Percentiles rank a stretch among this genome's conserved stretches.
These are phyloP conservation scores for Lentinula detonsa DNA, from an alignment of 768 basidiomycete genomes.

Conservation along the genomic window DNA sequence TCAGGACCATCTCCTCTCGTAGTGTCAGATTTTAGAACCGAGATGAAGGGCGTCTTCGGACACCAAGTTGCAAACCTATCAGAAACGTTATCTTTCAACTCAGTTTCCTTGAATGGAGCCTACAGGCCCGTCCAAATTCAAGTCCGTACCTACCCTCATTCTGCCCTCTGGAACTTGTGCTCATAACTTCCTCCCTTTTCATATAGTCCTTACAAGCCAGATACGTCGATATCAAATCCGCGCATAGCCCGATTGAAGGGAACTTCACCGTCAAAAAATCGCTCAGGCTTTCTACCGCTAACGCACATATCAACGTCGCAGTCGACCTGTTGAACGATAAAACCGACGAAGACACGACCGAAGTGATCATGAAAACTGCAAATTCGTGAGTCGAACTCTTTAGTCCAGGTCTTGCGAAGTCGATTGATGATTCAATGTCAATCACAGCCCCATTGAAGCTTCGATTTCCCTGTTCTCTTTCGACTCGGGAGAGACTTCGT, in stretches of 20 bases:
- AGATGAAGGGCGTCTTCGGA: conserved; percentile 18
- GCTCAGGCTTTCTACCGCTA: conserved; percentile 26
- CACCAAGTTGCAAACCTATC: conserved; percentile 22
- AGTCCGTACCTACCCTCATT: conserved; percentile 16
- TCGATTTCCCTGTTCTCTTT: background rate
- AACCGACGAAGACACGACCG: conserved; percentile 3
- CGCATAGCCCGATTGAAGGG: conserved; percentile 29
- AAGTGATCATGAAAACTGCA: conserved; percentile 14
- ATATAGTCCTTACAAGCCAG: conserved; percentile 24
- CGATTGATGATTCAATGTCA: background rate
- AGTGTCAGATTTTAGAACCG: conserved; percentile 21
- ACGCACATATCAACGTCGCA: conserved; percentile 23
- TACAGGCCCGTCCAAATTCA: conserved; percentile 19
- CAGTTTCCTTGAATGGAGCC: conserved; percentile 15
- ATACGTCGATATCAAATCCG: conserved; percentile 16
- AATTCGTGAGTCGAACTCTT: conserved; percentile 16
- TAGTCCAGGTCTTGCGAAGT: background rate
- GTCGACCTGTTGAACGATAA: conserved; percentile 17
- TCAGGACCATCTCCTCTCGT: conserved; percentile 11
- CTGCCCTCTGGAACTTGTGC: background rate
- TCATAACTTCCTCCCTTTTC: background rate
- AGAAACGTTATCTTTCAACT: conserved; percentile 19
- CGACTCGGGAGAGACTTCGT: background rate
- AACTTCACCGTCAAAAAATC: conserved; percentile 23
- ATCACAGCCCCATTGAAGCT: conserved; percentile 5